Conservation (phyloP, 345 rosid genomes). For the Melaleuca alternifolia region DNA sequence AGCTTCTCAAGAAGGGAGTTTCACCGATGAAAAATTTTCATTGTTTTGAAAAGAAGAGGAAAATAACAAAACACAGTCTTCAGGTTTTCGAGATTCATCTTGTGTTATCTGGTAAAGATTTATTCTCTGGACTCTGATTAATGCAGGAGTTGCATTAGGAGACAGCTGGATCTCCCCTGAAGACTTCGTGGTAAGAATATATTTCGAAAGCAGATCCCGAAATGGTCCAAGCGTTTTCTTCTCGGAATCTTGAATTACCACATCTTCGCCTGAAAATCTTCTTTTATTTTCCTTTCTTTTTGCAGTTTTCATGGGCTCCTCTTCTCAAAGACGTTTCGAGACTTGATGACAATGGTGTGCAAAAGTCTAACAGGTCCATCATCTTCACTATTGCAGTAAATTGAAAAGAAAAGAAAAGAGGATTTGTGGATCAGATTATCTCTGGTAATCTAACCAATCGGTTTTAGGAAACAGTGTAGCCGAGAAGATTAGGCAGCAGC, state of each 20-base stretch:
- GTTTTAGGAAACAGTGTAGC: conserved; percentile 35
- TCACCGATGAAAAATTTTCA: background rate
- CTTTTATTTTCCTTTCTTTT: background rate
- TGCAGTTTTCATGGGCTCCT: conserved; percentile 90
- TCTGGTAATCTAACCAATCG: background rate
- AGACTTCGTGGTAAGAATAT: background rate
- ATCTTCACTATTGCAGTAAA: background rate
- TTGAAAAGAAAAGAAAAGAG: background rate
- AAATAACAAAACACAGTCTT: background rate
- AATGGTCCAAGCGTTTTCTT: background rate
- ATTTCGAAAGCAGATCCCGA: background rate
- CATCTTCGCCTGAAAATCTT: background rate
- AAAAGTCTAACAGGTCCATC: conserved; percentile 44
- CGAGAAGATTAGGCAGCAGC: conserved; percentile 46
- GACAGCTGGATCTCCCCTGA: background rate
- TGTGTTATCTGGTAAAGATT: background rate
- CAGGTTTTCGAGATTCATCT: background rate
- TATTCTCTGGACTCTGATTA: background rate
- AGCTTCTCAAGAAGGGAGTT: background rate
- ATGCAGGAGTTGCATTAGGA: background rate
- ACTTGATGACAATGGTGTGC: conserved; percentile 46
- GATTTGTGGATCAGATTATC: background rate
- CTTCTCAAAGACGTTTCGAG: conserved; percentile 68
- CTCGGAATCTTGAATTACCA: background rate
- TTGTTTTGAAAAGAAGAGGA: background rate